Base-by-base conservation (phyloP, 495 filamentous ascomycete genomes). In the Aspergillus asperescens region DNA sequence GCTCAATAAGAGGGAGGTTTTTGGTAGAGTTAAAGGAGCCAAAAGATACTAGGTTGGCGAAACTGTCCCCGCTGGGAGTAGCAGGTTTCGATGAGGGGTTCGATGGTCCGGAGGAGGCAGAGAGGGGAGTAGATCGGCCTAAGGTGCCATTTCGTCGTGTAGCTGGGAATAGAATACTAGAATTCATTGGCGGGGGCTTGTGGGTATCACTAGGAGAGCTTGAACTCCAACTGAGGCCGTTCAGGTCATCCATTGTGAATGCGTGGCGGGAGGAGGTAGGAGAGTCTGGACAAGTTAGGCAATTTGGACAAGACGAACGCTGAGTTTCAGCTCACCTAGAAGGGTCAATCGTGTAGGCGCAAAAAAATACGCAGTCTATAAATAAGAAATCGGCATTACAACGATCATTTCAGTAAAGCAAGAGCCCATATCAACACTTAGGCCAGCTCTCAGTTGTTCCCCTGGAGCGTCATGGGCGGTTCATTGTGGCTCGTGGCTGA, bases 11-110 rank as follows among this genome's bases (percentile, higher is more conserved):
- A 1, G 85, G 87, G 0, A 95, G 71, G 53, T 84, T 90, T 64
- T 78, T 83, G 39, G 68, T 69, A 23, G 74, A 61, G 58, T 86
- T 86, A n/a, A 82, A 76, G 10, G 81, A 70, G 40, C 81, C 81
- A 53, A 92, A 88, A 37, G 81, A 85, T 18, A 96, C 85, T 16
- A 98, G 75, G 61, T 86, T 89, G 55, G 91, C 86, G 64, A 98
- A 98, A 73, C 87, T 94, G 65, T 96, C 92, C 47, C 78, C 78
- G 5, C 78, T 75, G 1, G 86, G 79, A 29, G 85, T 86, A 5
- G 81, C 62, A 4, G 80, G 60, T 57, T 83, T 81, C 1, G 82
- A 75, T 16, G 75, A 74, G 23, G 66, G 68, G 58, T 64, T 64
- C 57, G 70, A 71, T 10, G 75, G 70, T 48, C 78, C 76, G 19